phyloP scores from a whole-genome alignment of 495 filamentous ascomycete species.

The Copromyces sp. region DNA sequence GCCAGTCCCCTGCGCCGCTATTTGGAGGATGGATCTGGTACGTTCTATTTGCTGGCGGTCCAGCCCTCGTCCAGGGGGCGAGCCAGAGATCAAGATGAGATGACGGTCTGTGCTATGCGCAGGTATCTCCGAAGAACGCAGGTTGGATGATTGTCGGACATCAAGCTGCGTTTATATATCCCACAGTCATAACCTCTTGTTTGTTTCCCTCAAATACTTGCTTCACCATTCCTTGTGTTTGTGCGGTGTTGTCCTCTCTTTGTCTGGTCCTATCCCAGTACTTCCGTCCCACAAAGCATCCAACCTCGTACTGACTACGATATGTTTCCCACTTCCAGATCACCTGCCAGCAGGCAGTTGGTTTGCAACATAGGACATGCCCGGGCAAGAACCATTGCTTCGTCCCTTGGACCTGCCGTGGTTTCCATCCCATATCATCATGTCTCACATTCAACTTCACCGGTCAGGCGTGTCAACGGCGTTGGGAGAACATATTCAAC shows the following conservation, averaged over 20 bases:
- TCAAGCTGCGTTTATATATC: neutral
- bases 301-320: neutral
- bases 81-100: neutral
- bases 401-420: neutral
- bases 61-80: neutral
- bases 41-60: neutral
- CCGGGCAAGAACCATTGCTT: neutral
- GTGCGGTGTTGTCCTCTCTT: neutral
- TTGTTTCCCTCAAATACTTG: neutral
- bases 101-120: neutral
- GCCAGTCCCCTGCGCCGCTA: neutral
- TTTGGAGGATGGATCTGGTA: constrained; percentile 8
- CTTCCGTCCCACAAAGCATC: neutral
- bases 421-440: neutral
- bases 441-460: neutral
- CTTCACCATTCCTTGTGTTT: neutral
- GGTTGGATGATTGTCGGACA: neutral
- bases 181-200: neutral
- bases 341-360: neutral
- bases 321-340: neutral
- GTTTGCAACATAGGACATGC: neutral
- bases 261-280: neutral
- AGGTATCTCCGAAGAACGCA: neutral
- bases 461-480: neutral
- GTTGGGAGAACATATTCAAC: constrained; percentile 5